Percentiles rank a stretch among this genome's conserved stretches.
phyloP scores from a whole-genome alignment of 1,284 basidiomycete species.

The Inonotus obliquus region DNA sequence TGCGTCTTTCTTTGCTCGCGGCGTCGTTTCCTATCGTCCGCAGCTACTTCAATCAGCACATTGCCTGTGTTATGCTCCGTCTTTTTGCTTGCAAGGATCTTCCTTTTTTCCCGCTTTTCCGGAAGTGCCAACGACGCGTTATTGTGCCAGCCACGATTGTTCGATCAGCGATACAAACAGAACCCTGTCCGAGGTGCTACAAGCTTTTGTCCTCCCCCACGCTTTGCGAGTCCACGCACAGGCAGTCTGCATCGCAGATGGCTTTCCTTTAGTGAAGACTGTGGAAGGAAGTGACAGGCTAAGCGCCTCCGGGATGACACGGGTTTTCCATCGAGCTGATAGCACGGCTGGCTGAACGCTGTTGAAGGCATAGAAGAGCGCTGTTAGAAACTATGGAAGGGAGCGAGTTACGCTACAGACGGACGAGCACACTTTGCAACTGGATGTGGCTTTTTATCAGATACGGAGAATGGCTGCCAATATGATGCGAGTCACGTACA shows the following conservation, averaged over 20 bases:
- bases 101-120: not conserved
- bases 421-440: not conserved
- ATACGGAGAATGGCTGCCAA: not conserved
- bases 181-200: slow-evolving; percentile 12
- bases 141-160: not conserved
- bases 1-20: slow-evolving; percentile 10
- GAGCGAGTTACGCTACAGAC: not conserved
- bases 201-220: not conserved
- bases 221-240: not conserved
- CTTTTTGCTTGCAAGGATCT: not conserved
- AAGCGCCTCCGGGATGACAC: slow-evolving; percentile 14
- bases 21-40: not conserved
- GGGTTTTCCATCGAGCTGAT: not conserved
- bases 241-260: not conserved
- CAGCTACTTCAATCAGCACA: not conserved
- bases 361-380: not conserved
- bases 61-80: not conserved
- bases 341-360: not conserved
- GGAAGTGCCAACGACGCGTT: slow-evolving; percentile 3
- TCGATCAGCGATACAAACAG: slow-evolving; percentile 2
- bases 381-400: not conserved
- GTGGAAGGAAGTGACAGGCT: not conserved
- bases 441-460: not conserved
- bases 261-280: not conserved
- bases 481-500: not conserved